Conservation (phyloP, 2,329 filamentous ascomycete species). For the Aspergillus pseudoviridinutans region DNA sequence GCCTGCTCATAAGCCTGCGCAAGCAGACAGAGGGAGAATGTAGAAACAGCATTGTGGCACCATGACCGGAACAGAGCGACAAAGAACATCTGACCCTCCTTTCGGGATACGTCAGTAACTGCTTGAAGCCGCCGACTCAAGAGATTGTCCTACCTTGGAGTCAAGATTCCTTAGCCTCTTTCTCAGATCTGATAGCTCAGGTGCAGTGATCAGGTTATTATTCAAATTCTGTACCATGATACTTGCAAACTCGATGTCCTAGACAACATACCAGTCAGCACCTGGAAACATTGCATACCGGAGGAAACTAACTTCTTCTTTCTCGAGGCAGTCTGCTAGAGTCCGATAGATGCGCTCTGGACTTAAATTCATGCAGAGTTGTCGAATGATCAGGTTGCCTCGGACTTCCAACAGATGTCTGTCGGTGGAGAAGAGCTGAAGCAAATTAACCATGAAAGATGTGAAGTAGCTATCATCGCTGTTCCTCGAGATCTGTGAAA, state of each 20-base stretch:
- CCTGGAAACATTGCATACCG: neutral
- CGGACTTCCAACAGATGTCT: slow-evolving; percentile 83
- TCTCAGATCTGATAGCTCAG: slow-evolving; percentile 83
- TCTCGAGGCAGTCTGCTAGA: slow-evolving; percentile 92
- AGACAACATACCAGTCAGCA: slow-evolving; percentile 6
- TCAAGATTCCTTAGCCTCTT: slow-evolving; percentile 89
- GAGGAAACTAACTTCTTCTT: slow-evolving; percentile 63
- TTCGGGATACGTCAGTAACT: slow-evolving; percentile 15
- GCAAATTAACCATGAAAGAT: slow-evolving; percentile 94
- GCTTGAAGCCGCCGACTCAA: neutral
- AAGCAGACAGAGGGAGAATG: slow-evolving; percentile 90
- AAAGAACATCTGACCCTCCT: slow-evolving; percentile 95
- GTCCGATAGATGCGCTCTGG: slow-evolving; percentile 94
- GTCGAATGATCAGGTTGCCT: slow-evolving; percentile 93
- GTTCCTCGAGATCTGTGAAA: slow-evolving; percentile 94
- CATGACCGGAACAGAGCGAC: slow-evolving; percentile 91
- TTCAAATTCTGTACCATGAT: slow-evolving; percentile 99
- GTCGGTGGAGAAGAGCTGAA: slow-evolving; percentile 94
- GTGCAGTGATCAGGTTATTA: slow-evolving; percentile 97
- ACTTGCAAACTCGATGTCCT: slow-evolving; percentile 93
- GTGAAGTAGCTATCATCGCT: slow-evolving; percentile 97
- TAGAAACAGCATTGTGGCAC: slow-evolving; percentile 98
- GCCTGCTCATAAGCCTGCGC: slow-evolving; percentile 98
- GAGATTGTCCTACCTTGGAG: slow-evolving; percentile 59
- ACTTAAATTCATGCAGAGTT: slow-evolving; percentile 87